phyloP scores from a whole-genome alignment of 2,329 filamentous ascomycete genomes.

The Alternaria ethzedia region DNA sequence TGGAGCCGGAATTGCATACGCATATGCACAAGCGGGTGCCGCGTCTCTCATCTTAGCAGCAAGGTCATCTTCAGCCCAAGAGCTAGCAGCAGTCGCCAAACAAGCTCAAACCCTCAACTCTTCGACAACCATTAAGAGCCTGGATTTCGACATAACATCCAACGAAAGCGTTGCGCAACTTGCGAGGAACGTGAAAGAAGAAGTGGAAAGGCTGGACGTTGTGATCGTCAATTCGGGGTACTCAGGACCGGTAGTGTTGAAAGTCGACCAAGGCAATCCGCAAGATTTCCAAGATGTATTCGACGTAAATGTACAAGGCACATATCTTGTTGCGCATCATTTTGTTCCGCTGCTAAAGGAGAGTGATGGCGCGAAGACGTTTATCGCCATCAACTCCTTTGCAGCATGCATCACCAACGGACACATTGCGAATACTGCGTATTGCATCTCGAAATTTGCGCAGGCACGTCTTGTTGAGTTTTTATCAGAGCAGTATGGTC shows the following conservation, averaged over 20 bases:
- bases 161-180: constrained; percentile 32
- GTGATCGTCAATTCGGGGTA: constrained; percentile 49
- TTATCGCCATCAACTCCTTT: constrained; percentile 39
- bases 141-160: constrained; percentile 40
- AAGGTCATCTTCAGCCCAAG: constrained; percentile 23
- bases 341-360: constrained; percentile 39
- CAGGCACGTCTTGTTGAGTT: constrained; percentile 37
- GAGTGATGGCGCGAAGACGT: constrained; percentile 26
- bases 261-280: constrained; percentile 41
- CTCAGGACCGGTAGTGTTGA: constrained; percentile 43
- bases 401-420: constrained; percentile 47
- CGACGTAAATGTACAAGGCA: constrained; percentile 47
- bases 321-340: constrained; percentile 47
- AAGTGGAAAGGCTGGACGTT: constrained; percentile 43
- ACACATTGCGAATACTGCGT: constrained; percentile 48
- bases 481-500: constrained; percentile 30
- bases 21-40: constrained; percentile 39
- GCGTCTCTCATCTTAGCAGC: constrained; percentile 33
- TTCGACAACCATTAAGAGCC: not conserved
- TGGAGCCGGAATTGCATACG: constrained; percentile 35
- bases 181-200: constrained; percentile 24
- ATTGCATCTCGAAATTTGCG: constrained; percentile 40
- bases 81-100: constrained; percentile 21
- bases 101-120: constrained; percentile 13
- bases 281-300: constrained; percentile 46